Conservation (phyloP, 192 early-diverging fungal genomes). For the Tieghemiomyces parasiticus region DNA sequence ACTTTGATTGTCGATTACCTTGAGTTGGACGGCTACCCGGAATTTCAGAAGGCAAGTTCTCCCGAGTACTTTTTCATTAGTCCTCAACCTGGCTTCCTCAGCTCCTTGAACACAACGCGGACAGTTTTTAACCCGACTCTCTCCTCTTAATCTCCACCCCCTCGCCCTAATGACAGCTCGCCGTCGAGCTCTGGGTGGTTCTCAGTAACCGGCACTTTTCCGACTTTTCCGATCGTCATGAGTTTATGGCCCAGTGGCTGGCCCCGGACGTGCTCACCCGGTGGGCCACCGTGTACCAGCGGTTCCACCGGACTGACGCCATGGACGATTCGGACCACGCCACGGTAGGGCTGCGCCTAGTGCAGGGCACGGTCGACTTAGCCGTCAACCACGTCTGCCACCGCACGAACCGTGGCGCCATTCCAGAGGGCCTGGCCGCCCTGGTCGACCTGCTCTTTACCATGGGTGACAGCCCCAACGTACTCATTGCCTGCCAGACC, state of each 20-base stretch:
- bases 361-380: slow-evolving; percentile 8
- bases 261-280: slow-evolving; percentile 17
- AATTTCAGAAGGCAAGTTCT: slow-evolving; percentile 13
- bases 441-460: not conserved
- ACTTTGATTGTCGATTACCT: slow-evolving; percentile 19
- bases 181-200: slow-evolving; percentile 32
- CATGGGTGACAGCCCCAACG: slow-evolving; percentile 1
- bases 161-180: no score
- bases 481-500: not conserved
- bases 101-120: no score
- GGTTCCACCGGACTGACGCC: slow-evolving; percentile 11
- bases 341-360: not conserved
- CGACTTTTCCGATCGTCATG: slow-evolving; percentile 16
- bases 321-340: slow-evolving; percentile 6
- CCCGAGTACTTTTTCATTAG: no score
- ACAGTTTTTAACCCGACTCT: no score
- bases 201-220: slow-evolving; percentile 21
- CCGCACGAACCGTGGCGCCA: slow-evolving; percentile 1
- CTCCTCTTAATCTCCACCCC: no score
- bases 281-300: slow-evolving; percentile 13
- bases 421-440: slow-evolving; percentile 7
- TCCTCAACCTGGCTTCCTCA: no score
- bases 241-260: slow-evolving; percentile 21
- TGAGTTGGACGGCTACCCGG: slow-evolving; percentile 12
- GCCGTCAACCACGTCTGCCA: slow-evolving; percentile 12